Percentiles rank a stretch among this genome's conserved stretches.
These are phyloP conservation scores for Dothidotthia symphoricarpi DNA, from an alignment of 2,329 filamentous ascomycete genomes.

Conservation along the genomic window DNA sequence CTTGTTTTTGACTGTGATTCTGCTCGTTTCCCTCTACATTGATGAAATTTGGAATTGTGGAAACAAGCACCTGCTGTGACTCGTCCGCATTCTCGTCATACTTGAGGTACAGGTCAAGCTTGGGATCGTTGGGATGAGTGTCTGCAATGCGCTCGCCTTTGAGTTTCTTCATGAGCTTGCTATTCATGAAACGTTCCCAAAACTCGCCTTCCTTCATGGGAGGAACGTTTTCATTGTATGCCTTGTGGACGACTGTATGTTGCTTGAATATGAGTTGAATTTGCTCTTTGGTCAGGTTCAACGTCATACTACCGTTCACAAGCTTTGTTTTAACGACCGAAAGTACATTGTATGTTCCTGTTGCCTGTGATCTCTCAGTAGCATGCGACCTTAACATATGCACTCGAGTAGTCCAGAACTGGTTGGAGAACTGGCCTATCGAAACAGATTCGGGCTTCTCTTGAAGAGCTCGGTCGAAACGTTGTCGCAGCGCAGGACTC, in stretches of 20 bases:
- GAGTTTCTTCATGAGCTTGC: conserved; percentile 83
- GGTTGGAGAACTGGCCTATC: conserved; percentile 76
- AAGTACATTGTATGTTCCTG: conserved; percentile 89
- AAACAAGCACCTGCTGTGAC: conserved; percentile 49
- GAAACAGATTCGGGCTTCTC: conserved; percentile 84
- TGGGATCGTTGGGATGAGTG: conserved; percentile 69
- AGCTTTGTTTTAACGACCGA: conserved; percentile 81
- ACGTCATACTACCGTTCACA: conserved; percentile 65
- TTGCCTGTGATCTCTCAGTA: conserved; percentile 81
- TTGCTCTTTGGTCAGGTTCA: conserved; percentile 87
- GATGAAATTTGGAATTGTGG: conserved; percentile 81
- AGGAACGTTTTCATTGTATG: conserved; percentile 86
- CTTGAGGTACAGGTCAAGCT: conserved; percentile 84
- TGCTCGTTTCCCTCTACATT: conserved; percentile 93
- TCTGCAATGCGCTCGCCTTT: conserved; percentile 85
- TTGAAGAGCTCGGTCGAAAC: conserved; percentile 79
- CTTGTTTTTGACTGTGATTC: conserved; percentile 81
- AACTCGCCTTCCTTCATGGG: conserved; percentile 78
- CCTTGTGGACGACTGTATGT: conserved; percentile 82
- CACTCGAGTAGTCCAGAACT: conserved; percentile 91
- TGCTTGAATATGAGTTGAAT: conserved; percentile 90
- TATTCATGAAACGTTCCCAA: conserved; percentile 93
- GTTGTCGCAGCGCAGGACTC: conserved; percentile 71
- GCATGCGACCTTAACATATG: conserved; percentile 86
- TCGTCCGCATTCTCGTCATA: conserved; percentile 60